Percentiles rank a stretch among this genome's conserved stretches.
Conservation (phyloP, 495 filamentous ascomycete genomes). For the Acidomyces sp. region DNA sequence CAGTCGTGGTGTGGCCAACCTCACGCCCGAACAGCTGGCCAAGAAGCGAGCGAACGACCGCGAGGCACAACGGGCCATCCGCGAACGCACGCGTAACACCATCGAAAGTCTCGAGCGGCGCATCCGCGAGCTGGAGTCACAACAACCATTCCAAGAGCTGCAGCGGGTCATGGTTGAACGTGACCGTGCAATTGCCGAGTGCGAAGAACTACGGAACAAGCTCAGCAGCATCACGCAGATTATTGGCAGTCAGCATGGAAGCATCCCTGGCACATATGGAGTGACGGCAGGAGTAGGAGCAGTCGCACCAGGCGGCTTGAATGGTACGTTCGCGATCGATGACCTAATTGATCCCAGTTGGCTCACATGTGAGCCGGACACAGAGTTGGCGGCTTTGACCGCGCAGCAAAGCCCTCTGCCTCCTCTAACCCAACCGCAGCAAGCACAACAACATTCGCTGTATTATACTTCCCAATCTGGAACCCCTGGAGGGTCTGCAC, state of each 20-base stretch:
- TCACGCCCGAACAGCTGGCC: conserved; percentile 33
- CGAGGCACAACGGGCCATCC: conserved; percentile 32
- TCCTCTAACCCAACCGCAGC: neutral
- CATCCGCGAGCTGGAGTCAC: conserved; percentile 31
- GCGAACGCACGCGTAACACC: conserved; percentile 29
- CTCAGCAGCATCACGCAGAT: conserved; percentile 37
- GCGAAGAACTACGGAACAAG: conserved; percentile 50
- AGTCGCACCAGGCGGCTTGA: conserved; percentile 3
- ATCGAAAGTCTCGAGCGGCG: conserved; percentile 28
- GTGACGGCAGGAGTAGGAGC: neutral
- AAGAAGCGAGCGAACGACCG: conserved; percentile 33
- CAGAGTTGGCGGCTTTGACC: conserved; percentile 18
- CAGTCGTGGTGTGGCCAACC: conserved; percentile 28
- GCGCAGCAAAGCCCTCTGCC: conserved; percentile 18
- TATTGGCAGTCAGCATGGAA: neutral
- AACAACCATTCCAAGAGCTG: conserved; percentile 68
- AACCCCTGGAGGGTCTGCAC: neutral
- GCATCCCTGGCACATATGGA: neutral
- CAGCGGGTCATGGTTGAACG: conserved; percentile 38
- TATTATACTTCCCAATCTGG: neutral
- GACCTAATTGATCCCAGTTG: conserved; percentile 9
- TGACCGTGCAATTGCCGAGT: conserved; percentile 46
- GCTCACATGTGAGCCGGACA: conserved; percentile 4
- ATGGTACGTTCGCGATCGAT: conserved; percentile 17
- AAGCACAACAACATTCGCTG: conserved; percentile 1